Percentiles rank a stretch among this genome's conserved stretches.
These are phyloP conservation scores for Trichoderma sp. DNA, from an alignment of 2,329 filamentous ascomycete genomes.

Conservation along the genomic window DNA sequence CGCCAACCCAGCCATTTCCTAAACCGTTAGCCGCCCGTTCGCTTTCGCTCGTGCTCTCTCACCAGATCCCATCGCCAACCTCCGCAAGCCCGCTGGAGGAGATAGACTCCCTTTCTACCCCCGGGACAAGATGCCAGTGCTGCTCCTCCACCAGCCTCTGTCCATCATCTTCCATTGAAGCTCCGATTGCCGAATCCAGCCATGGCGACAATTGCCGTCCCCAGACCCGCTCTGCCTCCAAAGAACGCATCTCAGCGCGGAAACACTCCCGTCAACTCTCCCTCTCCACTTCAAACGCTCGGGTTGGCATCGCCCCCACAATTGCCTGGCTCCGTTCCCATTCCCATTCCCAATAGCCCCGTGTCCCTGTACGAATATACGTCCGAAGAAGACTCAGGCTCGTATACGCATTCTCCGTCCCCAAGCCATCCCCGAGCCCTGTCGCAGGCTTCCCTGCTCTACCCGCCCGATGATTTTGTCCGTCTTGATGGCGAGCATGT, in stretches of 20 bases:
- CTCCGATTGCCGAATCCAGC: not conserved
- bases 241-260: constrained; percentile 42
- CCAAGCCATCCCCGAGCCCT: constrained; percentile 55
- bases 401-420: constrained; percentile 60
- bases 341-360: constrained; percentile 77
- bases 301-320: constrained; percentile 26
- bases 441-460: constrained; percentile 66
- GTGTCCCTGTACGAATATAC: constrained; percentile 85
- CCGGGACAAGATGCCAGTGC: constrained; percentile 7
- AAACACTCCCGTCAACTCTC: constrained; percentile 36
- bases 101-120: not conserved
- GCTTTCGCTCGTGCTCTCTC: not conserved
- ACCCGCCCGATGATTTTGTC: constrained; percentile 67
- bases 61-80: not conserved
- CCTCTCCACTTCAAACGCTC: constrained; percentile 40
- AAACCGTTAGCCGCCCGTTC: not conserved
- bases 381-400: constrained; percentile 62
- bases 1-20: not conserved
- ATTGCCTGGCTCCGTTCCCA: constrained; percentile 38
- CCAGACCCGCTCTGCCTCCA: constrained; percentile 47
- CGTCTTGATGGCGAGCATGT: constrained; percentile 51
- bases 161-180: not conserved
- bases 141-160: not conserved
- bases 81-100: constrained; percentile 2
- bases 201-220: constrained; percentile 57